Conservation (phyloP, 2,329 filamentous ascomycete species). For the Botrytis porri region DNA sequence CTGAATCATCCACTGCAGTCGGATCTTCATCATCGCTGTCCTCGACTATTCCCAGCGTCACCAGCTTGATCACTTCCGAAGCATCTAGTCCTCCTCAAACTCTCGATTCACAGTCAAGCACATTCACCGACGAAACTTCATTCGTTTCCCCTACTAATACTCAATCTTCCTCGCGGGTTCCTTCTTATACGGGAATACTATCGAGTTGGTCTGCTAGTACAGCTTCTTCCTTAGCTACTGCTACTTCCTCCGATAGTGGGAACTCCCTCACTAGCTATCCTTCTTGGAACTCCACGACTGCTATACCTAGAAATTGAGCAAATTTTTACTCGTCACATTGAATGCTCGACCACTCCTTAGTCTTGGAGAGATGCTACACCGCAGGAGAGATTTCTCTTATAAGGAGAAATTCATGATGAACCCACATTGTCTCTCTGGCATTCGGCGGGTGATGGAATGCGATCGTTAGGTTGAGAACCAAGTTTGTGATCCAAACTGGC, state of each 20-base stretch:
- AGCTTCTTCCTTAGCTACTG: conserved; percentile 17
- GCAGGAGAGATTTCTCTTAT: not conserved
- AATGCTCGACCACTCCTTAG: not conserved
- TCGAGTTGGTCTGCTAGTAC: conserved; percentile 11
- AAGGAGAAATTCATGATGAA: not conserved
- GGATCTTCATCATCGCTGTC: not conserved
- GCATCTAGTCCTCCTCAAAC: not conserved
- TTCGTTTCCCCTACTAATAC: conserved; percentile 10
- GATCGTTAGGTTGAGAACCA: not conserved
- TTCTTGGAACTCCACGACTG: conserved; percentile 29
- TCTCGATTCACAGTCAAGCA: not conserved
- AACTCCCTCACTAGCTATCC: conserved; percentile 37
- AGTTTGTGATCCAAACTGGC: not conserved
- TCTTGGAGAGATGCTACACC: not conserved
- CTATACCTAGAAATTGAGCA: not conserved
- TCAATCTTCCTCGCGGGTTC: not conserved
- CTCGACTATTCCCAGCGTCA: not conserved
- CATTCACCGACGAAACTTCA: conserved; percentile 10
- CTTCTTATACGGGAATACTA: conserved; percentile 16
- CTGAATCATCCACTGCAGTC: not conserved
- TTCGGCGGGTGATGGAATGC: not conserved
- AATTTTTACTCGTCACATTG: not conserved
- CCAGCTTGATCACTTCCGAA: not conserved
- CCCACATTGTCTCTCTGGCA: not conserved
- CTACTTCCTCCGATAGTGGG: conserved; percentile 32